Base-by-base conservation (phyloP, 768 basidiomycete species). In the Pleurotus citrinopileatus region DNA sequence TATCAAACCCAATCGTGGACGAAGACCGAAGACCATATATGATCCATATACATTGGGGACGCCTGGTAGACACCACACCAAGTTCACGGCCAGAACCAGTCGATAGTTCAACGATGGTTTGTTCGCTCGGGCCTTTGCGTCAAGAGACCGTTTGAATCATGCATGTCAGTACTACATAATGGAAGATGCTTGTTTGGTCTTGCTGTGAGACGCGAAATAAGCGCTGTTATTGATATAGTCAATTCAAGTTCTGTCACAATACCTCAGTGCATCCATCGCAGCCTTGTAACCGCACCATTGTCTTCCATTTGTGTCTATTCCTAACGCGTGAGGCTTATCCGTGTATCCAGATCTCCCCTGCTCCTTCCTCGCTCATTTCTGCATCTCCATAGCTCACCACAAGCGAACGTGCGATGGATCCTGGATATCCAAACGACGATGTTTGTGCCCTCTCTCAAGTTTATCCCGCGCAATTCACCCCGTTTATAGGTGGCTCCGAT, bases 401-500 rank as follows among this genome's bases (percentile, higher is more conserved):
- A 12, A 28, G 59, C 59, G n/a, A n/a, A n/a, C n/a, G n/a, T 58
- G 76, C 64, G 63, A 89, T 89, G 87, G 87, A 89, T 67, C 69
- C 80, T 60, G 79, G 77, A 65, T 81, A 85, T 72, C 75, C 75
- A 26, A 65, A 73, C 62, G 89, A 89, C 73, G 87, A 90, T 73
- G 89, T 90, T 27, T 54, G 85, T 71, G 23, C 53, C 54, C 26
- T 42, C 42, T 45, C 57, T 40, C 55, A 51, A 52, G 27, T 22
- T 17, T 28, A 57, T 59, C 59, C 60, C 57, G 58, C 61, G 58
- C 57, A 40, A 67, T 42, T 63, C 51, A 56, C 53, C 52, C 59
- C 56, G n/a, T 50, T 5, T 37, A 22, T 65, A 93, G 87, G 87
- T 94, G 74, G 89, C 91, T 44, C 94, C 94, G 70, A 94, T 96